phyloP scores from a whole-genome alignment of 169 alveolate genomes.

The Perkinsus marinus region DNA sequence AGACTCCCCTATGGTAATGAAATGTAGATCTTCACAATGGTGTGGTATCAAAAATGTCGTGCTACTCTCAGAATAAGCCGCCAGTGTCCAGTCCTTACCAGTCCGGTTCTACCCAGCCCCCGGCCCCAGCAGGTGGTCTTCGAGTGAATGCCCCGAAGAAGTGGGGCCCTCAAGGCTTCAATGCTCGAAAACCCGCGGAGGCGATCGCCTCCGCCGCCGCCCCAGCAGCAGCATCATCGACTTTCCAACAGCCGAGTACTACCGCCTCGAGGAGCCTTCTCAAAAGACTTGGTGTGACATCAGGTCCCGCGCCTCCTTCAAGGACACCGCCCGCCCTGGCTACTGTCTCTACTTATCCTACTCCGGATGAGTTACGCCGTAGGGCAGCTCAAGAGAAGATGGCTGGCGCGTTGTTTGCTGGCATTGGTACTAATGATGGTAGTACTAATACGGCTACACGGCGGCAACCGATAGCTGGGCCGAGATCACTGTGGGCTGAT shows the following conservation, averaged over 20 bases:
- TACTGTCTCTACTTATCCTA: background rate
- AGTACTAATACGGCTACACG: no score
- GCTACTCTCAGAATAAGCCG: no score
- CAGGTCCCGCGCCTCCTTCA: background rate
- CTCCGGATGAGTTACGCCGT: background rate
- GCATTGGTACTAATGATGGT: background rate
- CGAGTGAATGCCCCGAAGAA: background rate
- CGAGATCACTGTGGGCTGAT: background rate
- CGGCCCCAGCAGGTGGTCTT: background rate
- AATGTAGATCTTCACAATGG: no score
- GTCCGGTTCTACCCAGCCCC: background rate
- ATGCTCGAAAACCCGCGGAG: background rate
- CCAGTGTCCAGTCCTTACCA: background rate
- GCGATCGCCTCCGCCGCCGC: no score
- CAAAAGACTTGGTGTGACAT: background rate
- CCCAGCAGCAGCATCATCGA: no score
- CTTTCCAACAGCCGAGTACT: no score
- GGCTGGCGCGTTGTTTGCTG: slow-evolving; percentile 16
- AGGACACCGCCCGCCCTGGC: background rate
- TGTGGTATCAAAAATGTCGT: no score
- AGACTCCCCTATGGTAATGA: background rate
- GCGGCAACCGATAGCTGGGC: background rate
- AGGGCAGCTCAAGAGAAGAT: slow-evolving; percentile 3
- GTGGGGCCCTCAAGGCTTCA: background rate
- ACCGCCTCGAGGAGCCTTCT: background rate